Conservation (phyloP, 2,329 filamentous ascomycete species). For the Chrysoporthe deuterocubensis region DNA sequence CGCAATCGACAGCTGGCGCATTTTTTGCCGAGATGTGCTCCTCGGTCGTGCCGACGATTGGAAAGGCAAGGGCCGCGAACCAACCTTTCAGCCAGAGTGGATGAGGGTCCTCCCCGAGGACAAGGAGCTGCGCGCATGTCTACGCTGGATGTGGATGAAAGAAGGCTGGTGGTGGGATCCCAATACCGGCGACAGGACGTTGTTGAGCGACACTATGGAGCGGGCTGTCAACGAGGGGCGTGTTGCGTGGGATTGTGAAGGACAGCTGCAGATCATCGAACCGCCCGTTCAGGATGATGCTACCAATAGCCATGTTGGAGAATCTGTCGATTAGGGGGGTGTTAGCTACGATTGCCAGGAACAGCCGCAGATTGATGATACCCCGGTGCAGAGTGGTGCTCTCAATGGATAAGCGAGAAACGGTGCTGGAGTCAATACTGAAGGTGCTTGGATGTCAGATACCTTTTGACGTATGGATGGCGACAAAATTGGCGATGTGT, state of each 20-base stretch:
- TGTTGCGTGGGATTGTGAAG: slow-evolving; percentile 59
- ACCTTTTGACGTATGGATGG: neutral
- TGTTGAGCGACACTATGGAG: slow-evolving; percentile 57
- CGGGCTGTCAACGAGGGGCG: slow-evolving; percentile 60
- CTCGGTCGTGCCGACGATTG: slow-evolving; percentile 68
- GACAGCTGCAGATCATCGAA: slow-evolving; percentile 50
- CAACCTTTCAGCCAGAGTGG: slow-evolving; percentile 82
- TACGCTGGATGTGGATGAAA: slow-evolving; percentile 73
- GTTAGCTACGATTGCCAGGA: neutral
- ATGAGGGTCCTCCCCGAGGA: slow-evolving; percentile 81
- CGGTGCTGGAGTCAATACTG: neutral
- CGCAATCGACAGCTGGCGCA: slow-evolving; percentile 87
- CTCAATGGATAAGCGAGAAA: neutral
- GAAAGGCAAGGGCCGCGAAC: slow-evolving; percentile 59
- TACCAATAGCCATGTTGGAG: slow-evolving; percentile 4
- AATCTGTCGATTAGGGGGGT: neutral
- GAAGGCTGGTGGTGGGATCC: slow-evolving; percentile 85
- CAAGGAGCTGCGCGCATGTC: slow-evolving; percentile 85
- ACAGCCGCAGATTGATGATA: neutral
- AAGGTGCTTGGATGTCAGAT: neutral
- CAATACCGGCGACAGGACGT: slow-evolving; percentile 64
- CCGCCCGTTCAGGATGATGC: neutral
- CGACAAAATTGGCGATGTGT: neutral
- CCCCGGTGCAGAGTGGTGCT: neutral
- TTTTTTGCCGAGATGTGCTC: slow-evolving; percentile 84